Conservation (phyloP, 208 protist species). For the Tritrichomonas foetus region DNA sequence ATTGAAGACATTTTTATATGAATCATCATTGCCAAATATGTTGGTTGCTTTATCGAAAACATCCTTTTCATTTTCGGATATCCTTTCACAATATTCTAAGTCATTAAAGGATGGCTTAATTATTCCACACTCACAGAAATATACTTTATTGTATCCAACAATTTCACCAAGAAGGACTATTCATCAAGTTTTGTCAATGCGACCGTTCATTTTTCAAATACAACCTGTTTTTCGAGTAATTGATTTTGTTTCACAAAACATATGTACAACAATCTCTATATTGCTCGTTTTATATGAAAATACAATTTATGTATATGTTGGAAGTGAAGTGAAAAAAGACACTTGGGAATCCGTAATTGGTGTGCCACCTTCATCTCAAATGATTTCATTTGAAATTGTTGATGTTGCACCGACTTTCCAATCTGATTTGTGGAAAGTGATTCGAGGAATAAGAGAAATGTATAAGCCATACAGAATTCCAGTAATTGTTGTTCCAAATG, state of each 20-base stretch:
- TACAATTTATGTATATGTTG: not conserved
- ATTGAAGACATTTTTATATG: not conserved
- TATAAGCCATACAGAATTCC: not conserved
- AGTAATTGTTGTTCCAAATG: not conserved
- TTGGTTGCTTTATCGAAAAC: not conserved
- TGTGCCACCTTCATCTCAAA: not conserved
- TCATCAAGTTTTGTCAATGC: not conserved
- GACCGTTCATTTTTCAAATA: not conserved
- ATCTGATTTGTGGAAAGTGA: not conserved
- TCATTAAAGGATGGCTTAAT: not conserved
- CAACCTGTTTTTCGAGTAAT: not conserved
- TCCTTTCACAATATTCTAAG: not conserved
- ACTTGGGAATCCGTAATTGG: not conserved
- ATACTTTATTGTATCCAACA: not conserved
- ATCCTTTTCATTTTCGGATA: not conserved
- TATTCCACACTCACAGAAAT: not conserved
- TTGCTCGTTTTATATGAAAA: not conserved
- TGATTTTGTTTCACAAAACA: not conserved
- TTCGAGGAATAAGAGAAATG: not conserved
- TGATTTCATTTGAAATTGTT: not conserved
- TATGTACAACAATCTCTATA: not conserved
- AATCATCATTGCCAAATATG: not conserved
- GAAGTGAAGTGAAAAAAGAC: not conserved
- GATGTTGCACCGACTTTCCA: not conserved
- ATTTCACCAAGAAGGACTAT: not conserved